Percentiles rank a stretch among this genome's conserved stretches.
These are phyloP conservation scores for Chaetoscypha palmicola DNA, from an alignment of 2,329 filamentous ascomycete genomes.

Conservation along the genomic window DNA sequence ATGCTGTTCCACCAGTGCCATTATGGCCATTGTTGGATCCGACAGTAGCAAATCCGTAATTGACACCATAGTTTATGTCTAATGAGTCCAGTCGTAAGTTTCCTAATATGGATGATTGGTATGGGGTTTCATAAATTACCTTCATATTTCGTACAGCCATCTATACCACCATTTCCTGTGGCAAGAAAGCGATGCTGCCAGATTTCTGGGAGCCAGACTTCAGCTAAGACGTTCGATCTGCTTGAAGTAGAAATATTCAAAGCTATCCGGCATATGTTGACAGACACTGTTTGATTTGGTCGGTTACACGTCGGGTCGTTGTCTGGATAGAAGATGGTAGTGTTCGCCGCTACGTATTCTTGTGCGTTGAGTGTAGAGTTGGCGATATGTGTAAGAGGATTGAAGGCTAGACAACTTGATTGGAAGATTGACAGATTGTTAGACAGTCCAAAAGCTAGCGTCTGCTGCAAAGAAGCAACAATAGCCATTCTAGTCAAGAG, in stretches of 20 bases:
- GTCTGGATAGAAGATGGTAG: conserved; percentile 8
- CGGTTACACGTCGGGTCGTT: conserved; percentile 13
- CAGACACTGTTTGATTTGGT: conserved; percentile 12
- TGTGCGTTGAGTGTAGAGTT: conserved; percentile 10
- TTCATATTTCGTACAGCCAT: conserved; percentile 19
- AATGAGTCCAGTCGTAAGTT: conserved; percentile 14
- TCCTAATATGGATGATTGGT: not conserved
- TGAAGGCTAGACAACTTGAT: conserved; percentile 9
- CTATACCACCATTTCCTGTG: conserved; percentile 28
- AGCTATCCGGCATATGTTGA: conserved; percentile 18
- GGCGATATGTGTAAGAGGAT: conserved; percentile 10
- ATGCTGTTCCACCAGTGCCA: conserved; percentile 17
- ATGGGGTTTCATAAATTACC: not conserved
- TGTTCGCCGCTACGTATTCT: conserved; percentile 8
- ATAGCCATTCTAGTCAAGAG: not conserved
- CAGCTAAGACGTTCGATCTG: conserved; percentile 12
- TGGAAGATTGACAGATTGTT: not conserved
- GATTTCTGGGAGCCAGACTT: conserved; percentile 28
- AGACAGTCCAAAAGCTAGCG: not conserved
- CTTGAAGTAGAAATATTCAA: conserved; percentile 13
- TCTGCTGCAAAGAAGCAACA: not conserved
- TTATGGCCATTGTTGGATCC: conserved; percentile 26
- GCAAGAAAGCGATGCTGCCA: conserved; percentile 37
- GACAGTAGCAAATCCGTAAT: conserved; percentile 22
- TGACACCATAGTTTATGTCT: conserved; percentile 16